Percentiles rank a stretch among this genome's conserved stretches.
phyloP scores from a whole-genome alignment of 371 early-diverging fungal genomes.

The Parasitella parasitica region DNA sequence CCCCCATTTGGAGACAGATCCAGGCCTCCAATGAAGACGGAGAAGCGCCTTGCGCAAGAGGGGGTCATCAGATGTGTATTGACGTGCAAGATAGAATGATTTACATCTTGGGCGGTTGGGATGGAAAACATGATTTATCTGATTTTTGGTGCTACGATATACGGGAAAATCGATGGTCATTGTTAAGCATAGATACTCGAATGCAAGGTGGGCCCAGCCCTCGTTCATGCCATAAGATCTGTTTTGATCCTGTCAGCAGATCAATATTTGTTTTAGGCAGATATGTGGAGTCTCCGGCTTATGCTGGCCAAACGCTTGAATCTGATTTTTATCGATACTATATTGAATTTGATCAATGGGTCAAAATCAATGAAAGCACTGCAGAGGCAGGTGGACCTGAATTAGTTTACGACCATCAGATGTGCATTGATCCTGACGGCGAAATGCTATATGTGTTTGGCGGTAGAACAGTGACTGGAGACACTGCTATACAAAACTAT shows the following conservation, averaged over 20 bases:
- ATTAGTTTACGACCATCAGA: slow-evolving; percentile 93
- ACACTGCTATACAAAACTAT: slow-evolving; percentile 65
- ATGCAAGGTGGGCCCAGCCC: slow-evolving; percentile 83
- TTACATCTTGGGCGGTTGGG: slow-evolving; percentile 96
- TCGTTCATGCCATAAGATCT: slow-evolving; percentile 92
- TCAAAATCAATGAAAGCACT: slow-evolving; percentile 73
- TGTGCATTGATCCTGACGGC: slow-evolving; percentile 78
- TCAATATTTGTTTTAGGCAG: slow-evolving; percentile 84
- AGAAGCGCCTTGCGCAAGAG: slow-evolving; percentile 64
- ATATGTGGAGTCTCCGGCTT: slow-evolving; percentile 74
- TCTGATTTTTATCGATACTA: slow-evolving; percentile 91
- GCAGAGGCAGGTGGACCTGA: slow-evolving; percentile 85
- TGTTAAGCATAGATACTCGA: slow-evolving; percentile 74
- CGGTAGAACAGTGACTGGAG: slow-evolving; percentile 70
- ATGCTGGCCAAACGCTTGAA: slow-evolving; percentile 61
- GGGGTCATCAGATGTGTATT: slow-evolving; percentile 97
- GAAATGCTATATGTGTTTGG: slow-evolving; percentile 89
- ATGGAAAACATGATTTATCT: slow-evolving; percentile 82
- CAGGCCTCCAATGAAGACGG: slow-evolving; percentile 39
- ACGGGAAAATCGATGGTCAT: slow-evolving; percentile 63
- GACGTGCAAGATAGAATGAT: slow-evolving; percentile 73
- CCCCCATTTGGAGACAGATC: slow-evolving; percentile 71
- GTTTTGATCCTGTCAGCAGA: slow-evolving; percentile 74
- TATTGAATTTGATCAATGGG: slow-evolving; percentile 69
- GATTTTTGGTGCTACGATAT: slow-evolving; percentile 91